Percentiles rank a stretch among this genome's conserved stretches.
phyloP scores from a whole-genome alignment of 768 basidiomycete genomes.

The Collybia sordida region DNA sequence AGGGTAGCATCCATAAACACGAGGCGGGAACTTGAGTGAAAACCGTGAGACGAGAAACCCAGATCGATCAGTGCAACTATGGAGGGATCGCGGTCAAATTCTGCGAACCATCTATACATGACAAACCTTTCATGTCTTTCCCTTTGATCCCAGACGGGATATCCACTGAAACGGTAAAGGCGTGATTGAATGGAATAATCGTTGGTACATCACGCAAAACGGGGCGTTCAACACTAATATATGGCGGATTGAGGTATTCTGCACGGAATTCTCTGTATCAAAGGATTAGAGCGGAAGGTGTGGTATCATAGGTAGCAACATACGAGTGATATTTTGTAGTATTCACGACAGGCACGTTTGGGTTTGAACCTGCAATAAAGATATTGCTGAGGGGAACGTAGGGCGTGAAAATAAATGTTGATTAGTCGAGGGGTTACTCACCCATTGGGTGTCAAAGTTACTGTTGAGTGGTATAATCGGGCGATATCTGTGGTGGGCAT shows the following conservation, averaged over 20 bases:
- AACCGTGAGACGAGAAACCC: conserved; percentile 28
- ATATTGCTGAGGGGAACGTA: neutral
- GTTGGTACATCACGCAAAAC: conserved; percentile 31
- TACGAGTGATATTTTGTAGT: conserved; percentile 17
- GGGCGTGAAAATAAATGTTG: conserved; percentile 17
- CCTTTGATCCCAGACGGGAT: conserved; percentile 24
- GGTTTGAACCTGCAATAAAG: conserved; percentile 44
- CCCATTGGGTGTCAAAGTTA: conserved; percentile 55
- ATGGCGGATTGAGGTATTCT: conserved; percentile 42
- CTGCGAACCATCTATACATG: neutral
- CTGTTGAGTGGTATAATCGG: conserved; percentile 62
- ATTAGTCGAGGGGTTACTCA: conserved; percentile 36
- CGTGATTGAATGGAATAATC: conserved; percentile 33
- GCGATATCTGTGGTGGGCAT: conserved; percentile 43
- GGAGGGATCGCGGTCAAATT: neutral
- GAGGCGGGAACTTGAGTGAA: conserved; percentile 37
- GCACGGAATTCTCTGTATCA: conserved; percentile 37
- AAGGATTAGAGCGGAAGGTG: conserved; percentile 52
- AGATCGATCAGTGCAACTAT: conserved; percentile 39
- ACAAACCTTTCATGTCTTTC: conserved; percentile 24
- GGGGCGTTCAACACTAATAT: conserved; percentile 36
- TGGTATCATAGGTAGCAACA: conserved; percentile 21
- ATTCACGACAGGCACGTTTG: conserved; percentile 29
- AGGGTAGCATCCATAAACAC: conserved; percentile 35
- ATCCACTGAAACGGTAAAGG: conserved; percentile 30